phyloP scores from a whole-genome alignment of 2,329 filamentous ascomycete genomes.

The Alternaria ventricosa region DNA sequence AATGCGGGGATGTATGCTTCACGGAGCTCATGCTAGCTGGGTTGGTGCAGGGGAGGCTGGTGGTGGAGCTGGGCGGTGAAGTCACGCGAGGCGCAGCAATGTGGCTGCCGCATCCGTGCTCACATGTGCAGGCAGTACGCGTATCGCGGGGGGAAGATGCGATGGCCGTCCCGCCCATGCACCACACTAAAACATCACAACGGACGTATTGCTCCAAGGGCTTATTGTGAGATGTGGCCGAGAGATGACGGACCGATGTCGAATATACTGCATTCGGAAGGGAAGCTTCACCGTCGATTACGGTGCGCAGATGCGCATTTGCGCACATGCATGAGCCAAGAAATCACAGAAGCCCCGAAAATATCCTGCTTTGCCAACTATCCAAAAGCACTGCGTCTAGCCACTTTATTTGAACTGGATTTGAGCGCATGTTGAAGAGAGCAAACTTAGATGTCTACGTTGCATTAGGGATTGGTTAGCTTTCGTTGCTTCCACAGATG shows the following conservation, averaged over 20 bases:
- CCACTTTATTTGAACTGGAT: not conserved
- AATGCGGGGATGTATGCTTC: slow-evolving; percentile 33
- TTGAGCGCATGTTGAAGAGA: not conserved
- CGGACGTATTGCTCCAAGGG: not conserved
- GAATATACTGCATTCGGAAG: slow-evolving; percentile 6
- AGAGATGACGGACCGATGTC: not conserved
- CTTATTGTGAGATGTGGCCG: not conserved
- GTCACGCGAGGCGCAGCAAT: slow-evolving; percentile 21
- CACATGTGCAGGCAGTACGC: not conserved
- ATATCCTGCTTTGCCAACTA: not conserved
- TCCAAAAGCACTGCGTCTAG: not conserved
- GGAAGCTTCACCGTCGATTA: slow-evolving; percentile 2
- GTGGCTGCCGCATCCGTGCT: slow-evolving; percentile 19
- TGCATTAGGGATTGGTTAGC: not conserved
- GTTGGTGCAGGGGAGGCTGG: slow-evolving; percentile 32
- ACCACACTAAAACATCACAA: not conserved
- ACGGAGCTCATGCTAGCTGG: slow-evolving; percentile 31
- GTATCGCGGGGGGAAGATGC: not conserved
- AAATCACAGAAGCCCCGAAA: not conserved
- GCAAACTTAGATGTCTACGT: not conserved
- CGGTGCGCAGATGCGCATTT: slow-evolving; percentile 17
- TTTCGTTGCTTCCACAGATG: not conserved
- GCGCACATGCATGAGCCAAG: slow-evolving; percentile 2
- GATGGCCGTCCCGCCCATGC: not conserved
- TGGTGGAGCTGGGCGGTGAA: slow-evolving; percentile 29